Percentiles rank a stretch among this genome's conserved stretches.
Conservation (phyloP, 495 filamentous ascomycete genomes). For the Hypomontagnella submonticulosa region DNA sequence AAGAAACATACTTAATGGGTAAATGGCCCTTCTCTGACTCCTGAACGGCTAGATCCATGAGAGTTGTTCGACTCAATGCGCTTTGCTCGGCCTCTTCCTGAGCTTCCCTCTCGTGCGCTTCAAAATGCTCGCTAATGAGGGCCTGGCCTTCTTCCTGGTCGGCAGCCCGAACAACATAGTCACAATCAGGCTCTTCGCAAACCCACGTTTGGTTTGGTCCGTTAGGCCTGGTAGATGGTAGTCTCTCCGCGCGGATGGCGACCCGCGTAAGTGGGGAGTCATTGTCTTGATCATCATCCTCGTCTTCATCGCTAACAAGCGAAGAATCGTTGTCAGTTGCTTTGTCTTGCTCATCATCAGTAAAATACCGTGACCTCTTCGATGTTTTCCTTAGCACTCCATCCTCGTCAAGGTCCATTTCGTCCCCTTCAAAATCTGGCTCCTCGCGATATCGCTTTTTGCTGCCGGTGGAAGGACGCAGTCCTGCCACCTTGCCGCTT, state of each 20-base stretch:
- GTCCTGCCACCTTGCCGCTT: slow-evolving; percentile 49
- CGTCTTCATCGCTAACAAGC: slow-evolving; percentile 54
- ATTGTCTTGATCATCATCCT: slow-evolving; percentile 47
- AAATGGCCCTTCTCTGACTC: slow-evolving; percentile 62
- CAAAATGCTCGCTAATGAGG: slow-evolving; percentile 71
- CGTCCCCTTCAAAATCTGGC: slow-evolving; percentile 41
- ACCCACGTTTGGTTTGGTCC: slow-evolving; percentile 73
- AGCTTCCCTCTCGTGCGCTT: slow-evolving; percentile 70
- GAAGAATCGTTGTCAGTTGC: slow-evolving; percentile 44
- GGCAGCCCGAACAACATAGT: slow-evolving; percentile 68
- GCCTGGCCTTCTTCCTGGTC: slow-evolving; percentile 66
- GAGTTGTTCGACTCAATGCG: slow-evolving; percentile 12
- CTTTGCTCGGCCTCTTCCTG: slow-evolving; percentile 67
- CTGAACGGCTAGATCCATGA: slow-evolving; percentile 58
- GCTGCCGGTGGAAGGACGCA: slow-evolving; percentile 48
- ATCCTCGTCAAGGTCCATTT: slow-evolving; percentile 49
- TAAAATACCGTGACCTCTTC: slow-evolving; percentile 47
- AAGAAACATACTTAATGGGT: slow-evolving; percentile 66
- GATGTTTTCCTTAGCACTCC: slow-evolving; percentile 47
- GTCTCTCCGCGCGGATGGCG: slow-evolving; percentile 55
- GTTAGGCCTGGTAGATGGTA: slow-evolving; percentile 58
- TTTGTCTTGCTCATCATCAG: slow-evolving; percentile 49
- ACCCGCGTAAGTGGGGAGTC: slow-evolving; percentile 46
- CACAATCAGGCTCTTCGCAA: slow-evolving; percentile 76
- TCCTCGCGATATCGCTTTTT: slow-evolving; percentile 50